Evolutionary conservation across 495 filamentous ascomycete species (phyloP), one percentile per base, ranked within the genome.

Genomic region (Neohortaea acidophila): DNA sequence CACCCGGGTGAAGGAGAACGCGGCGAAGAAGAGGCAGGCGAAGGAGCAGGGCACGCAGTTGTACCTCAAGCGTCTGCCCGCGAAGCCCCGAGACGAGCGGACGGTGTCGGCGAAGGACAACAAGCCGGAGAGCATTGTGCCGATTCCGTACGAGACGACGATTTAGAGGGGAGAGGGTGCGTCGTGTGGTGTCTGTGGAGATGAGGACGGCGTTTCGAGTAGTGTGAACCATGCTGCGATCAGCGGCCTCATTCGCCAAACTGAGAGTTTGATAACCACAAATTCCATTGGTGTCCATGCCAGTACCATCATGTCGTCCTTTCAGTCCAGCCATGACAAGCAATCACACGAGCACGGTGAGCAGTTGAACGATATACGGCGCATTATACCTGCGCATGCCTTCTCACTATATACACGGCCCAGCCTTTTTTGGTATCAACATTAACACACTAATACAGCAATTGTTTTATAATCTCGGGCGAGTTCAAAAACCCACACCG

Each of bases 111-210:
- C 72, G 45, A 75, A 74, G 62, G 76, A 75, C 54, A 81, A 81
- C 65, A 63, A 70, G 55, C 84, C 91, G 45, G 84, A 94, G 76
- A 96, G 79, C 47, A 74, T 97, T 49, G 72, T 76, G 30, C 84
- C 89, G 31, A 73, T 94, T 51, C 66, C 86, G 57, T 97, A 94
- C 74, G 89, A 94, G 74, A 97, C 89, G 53, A 87, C 84, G 50
- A 96, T 96, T 59, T 97, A 87, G 79, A 64, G 36, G 45, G 7
- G 14, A 2, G 37, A n/a, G 17, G 4, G 14, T 47, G 44, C 11
- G 21, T 37, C 35, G 22, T 6, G 43, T 10, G 24, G 25, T 15
- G 30, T 35, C 28, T 46, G 26, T 33, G 42, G 40, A 20, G 9
- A 28, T 2, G 23, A 31, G 28, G 28, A n/a, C n/a, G n/a, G n/a